These are phyloP conservation scores for Teunomyces aglyptinius DNA, from an alignment of 805 yeast genomes.

Conservation along the genomic window DNA sequence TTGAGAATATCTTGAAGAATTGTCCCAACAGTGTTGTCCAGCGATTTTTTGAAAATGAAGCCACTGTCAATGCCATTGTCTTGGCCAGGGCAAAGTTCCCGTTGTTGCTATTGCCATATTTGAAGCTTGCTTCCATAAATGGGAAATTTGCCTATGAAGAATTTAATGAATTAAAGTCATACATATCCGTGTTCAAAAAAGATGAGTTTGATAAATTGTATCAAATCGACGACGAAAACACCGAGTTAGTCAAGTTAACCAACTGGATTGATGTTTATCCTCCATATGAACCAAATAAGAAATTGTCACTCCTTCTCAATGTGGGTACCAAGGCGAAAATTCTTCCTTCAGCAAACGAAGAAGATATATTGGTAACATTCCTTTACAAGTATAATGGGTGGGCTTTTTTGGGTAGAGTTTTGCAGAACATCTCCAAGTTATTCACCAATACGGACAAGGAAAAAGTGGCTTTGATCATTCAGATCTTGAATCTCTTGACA, in stretches of 20 bases:
- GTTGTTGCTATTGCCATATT: constrained; percentile 54
- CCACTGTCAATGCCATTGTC: constrained; percentile 43
- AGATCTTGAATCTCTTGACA: constrained; percentile 52
- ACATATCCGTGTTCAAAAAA: constrained; percentile 48
- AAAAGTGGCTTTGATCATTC: constrained; percentile 39
- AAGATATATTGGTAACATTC: constrained; percentile 56
- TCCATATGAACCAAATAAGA: constrained; percentile 51
- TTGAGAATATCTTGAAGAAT: constrained; percentile 39
- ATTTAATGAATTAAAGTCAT: constrained; percentile 57
- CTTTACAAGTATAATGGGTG: constrained; percentile 79
- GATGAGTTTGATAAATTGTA: constrained; percentile 39
- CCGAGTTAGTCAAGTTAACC: constrained; percentile 52
- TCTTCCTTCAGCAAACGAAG: constrained; percentile 45
- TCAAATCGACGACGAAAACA: constrained; percentile 49
- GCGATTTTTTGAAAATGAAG: constrained; percentile 45
- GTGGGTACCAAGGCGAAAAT: constrained; percentile 68
- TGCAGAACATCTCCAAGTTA: constrained; percentile 57
- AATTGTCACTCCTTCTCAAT: constrained; percentile 42
- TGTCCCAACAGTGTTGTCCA: constrained; percentile 47
- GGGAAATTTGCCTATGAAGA: constrained; percentile 67
- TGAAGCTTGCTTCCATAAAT: constrained; percentile 60
- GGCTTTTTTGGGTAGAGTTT: constrained; percentile 75
- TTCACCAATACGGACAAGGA: constrained; percentile 38
- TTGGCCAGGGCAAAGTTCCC: constrained; percentile 78
- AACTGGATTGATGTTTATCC: constrained; percentile 51